Evolutionary conservation across 2,329 filamentous ascomycete species (phyloP).

Genomic region (Aspergillus pseudoglaucus): DNA sequence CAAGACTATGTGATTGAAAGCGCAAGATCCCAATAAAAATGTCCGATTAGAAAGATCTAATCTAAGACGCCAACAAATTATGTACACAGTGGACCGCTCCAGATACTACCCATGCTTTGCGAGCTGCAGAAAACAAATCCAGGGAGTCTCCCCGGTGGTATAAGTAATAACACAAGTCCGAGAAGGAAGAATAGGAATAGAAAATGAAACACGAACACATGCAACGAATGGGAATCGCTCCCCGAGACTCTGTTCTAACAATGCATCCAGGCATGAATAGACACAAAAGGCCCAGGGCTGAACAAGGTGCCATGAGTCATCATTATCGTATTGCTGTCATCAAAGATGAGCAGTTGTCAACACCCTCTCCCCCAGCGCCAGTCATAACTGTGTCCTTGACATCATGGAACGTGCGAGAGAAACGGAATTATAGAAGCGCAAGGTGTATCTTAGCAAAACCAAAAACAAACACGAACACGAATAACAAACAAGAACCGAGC

Average conservation of each 20-base stretch:
- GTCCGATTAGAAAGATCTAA: neutral
- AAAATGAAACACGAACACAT: slow-evolving; percentile 13
- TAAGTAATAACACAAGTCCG: slow-evolving; percentile 29
- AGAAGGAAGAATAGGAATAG: slow-evolving; percentile 12
- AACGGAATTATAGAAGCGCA: slow-evolving; percentile 5
- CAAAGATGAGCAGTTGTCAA: slow-evolving; percentile 4
- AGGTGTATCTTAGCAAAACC: neutral
- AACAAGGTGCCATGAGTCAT: slow-evolving; percentile 15
- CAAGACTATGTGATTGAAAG: neutral
- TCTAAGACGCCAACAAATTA: slow-evolving; percentile 4
- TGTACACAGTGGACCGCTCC: slow-evolving; percentile 13
- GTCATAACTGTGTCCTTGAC: slow-evolving; percentile 11
- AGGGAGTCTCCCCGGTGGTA: slow-evolving; percentile 25
- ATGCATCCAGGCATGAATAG: slow-evolving; percentile 17
- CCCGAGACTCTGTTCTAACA: slow-evolving; percentile 4
- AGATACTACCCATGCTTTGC: slow-evolving; percentile 4
- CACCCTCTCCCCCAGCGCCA: slow-evolving; percentile 1
- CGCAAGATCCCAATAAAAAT: neutral
- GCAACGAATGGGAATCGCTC: slow-evolving; percentile 11
- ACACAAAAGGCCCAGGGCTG: slow-evolving; percentile 2
- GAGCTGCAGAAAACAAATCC: slow-evolving; percentile 11
- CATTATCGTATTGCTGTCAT: slow-evolving; percentile 14
- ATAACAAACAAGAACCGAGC: slow-evolving; percentile 6
- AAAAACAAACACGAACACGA: slow-evolving; percentile 5
- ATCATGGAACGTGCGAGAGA: slow-evolving; percentile 7